Evolutionary conservation across 345 rosid species (phyloP).

Genomic region (Bretschneidera sinensis): DNA sequence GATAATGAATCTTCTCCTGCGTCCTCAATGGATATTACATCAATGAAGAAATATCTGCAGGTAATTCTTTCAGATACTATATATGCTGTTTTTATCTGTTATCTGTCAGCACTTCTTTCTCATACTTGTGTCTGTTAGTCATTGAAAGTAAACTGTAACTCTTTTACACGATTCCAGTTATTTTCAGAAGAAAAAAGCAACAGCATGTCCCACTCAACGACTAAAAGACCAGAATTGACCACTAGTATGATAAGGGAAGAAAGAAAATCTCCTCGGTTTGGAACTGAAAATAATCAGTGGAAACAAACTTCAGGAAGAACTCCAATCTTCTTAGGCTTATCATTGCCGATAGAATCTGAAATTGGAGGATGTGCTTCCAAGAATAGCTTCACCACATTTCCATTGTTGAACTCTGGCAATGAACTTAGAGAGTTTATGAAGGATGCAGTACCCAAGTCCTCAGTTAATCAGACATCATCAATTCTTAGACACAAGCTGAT

Average conservation of each 20-base stretch:
- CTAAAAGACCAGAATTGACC: no score
- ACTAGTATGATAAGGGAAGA: no score
- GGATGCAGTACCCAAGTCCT: slow-evolving; percentile 19
- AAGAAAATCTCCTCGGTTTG: no score
- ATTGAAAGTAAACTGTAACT: no score
- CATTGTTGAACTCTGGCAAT: slow-evolving; percentile 8
- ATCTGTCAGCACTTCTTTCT: no score
- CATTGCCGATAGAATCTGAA: slow-evolving; percentile 21
- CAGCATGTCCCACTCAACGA: no score
- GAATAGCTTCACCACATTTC: slow-evolving; percentile 12
- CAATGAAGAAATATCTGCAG: slow-evolving; percentile 32
- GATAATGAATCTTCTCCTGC: slow-evolving; percentile 13
- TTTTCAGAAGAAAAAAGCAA: no score
- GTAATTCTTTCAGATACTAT: slow-evolving; percentile 22
- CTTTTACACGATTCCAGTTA: no score
- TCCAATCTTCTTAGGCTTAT: slow-evolving; percentile 23
- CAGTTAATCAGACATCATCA: slow-evolving; percentile 18
- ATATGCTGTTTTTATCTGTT: background rate
- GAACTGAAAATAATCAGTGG: slow-evolving; percentile 12
- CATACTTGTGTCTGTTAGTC: no score
- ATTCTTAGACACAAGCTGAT: slow-evolving; percentile 37
- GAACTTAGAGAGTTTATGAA: slow-evolving; percentile 18
- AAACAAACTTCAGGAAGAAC: slow-evolving; percentile 19
- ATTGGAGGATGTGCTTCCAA: slow-evolving; percentile 12
- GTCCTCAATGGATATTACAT: slow-evolving; percentile 10